Evolutionary conservation across 2,329 filamentous ascomycete species (phyloP).

Genomic region (Colletotrichum kahawae): DNA sequence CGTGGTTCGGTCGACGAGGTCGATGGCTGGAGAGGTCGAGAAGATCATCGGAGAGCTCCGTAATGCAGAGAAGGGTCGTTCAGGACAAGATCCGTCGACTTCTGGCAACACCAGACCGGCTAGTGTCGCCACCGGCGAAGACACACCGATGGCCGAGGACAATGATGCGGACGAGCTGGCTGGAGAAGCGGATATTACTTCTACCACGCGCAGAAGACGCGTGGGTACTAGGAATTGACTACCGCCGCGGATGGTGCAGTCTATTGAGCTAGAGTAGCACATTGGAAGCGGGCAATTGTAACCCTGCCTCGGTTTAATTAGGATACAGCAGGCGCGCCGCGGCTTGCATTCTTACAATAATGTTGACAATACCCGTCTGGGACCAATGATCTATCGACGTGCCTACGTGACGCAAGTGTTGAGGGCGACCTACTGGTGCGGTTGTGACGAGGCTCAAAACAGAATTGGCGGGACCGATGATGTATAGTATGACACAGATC

Average conservation of each 20-base stretch:
- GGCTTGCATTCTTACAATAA: neutral
- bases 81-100: constrained; percentile 38
- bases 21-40: constrained; percentile 91
- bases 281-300: neutral
- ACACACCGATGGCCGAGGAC: constrained; percentile 48
- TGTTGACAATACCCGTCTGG: neutral
- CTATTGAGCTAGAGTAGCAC: neutral
- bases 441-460: neutral
- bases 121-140: constrained; percentile 46
- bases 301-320: neutral
- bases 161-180: constrained; percentile 48
- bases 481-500: neutral
- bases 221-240: constrained; percentile 38
- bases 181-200: constrained; percentile 42
- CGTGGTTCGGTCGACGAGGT: constrained; percentile 83
- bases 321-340: neutral
- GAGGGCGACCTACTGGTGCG: neutral
- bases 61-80: constrained; percentile 68
- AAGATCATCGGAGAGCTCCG: constrained; percentile 78
- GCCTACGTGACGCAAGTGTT: neutral
- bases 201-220: constrained; percentile 40
- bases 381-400: neutral
- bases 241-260: constrained; percentile 9
- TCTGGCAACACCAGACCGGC: constrained; percentile 33
- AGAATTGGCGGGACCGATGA: neutral